A percentile compares a stretch with the other conserved stretches of the same genome.
phyloP scores from a whole-genome alignment of 2,329 filamentous ascomycete genomes.

The Penicillium olsonii region DNA sequence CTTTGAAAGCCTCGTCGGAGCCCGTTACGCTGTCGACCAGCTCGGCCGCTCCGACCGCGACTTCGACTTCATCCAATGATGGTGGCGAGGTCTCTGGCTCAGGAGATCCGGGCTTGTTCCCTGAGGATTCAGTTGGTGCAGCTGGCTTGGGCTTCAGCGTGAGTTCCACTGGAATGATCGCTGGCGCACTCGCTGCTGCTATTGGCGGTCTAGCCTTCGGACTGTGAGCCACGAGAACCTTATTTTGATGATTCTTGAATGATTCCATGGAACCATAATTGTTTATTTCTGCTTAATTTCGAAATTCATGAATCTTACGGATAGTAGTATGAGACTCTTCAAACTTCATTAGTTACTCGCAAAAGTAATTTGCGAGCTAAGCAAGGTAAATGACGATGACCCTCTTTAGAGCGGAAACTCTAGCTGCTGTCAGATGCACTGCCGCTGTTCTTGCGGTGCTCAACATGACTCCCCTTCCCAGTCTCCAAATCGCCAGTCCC shows the following conservation, averaged over 20 bases:
- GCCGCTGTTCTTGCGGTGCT: constrained; percentile 16
- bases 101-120: not conserved
- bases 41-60: not conserved
- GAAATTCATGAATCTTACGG: not conserved
- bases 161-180: constrained; percentile 1
- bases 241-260: not conserved
- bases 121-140: not conserved
- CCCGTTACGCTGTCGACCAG: constrained; percentile 9
- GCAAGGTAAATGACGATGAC: not conserved
- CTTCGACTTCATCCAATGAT: not conserved
- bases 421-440: constrained; percentile 17
- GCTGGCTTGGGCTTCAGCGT: not conserved
- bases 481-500: constrained; percentile 17
- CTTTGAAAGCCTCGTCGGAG: constrained; percentile 12
- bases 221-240: constrained; percentile 7
- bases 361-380: not conserved
- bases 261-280: not conserved
- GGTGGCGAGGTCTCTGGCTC: not conserved
- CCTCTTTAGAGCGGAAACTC: constrained; percentile 27
- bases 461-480: constrained; percentile 22
- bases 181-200: constrained; percentile 5
- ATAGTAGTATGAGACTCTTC: no score
- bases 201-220: constrained; percentile 19
- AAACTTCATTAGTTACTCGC: not conserved
- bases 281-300: not conserved